Base-by-base conservation (phyloP, 495 filamentous ascomycete species). In the Recurvomyces mirabilis region DNA sequence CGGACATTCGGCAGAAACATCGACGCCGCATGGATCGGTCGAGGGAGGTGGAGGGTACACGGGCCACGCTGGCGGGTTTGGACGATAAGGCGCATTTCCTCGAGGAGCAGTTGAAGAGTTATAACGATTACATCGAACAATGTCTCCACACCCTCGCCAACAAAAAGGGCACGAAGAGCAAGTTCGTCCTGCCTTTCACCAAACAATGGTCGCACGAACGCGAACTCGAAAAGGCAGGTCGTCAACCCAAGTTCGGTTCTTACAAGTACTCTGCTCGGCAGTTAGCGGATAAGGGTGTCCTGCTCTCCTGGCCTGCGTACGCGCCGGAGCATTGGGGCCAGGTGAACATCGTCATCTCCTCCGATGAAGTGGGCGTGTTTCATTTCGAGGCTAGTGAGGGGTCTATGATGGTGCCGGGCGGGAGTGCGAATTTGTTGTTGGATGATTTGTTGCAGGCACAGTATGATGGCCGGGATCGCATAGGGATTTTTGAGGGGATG, bases 121-220 rank as follows among this genome's bases (percentile, higher is more conserved):
- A 95, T 69, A 94, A 99, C 59, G 87, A 96, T 64, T 96, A 95
- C 60, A 94, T 99, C 55, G 91, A 99, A 68, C 88, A 95, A 60
- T 87, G 91, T 15, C 94, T 99, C 87, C 73, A 88, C 41, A 96
- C 93, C n/a, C 74, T 99, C 38, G 93, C 96, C 64, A 91, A 82
- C 62, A 94, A 94, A 66, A 93, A 94, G 63, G 88, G 86, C 51
- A 72, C 75, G 44, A 93, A 94, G 65, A 93, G 91, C 57, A 74
- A 83, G 38, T 93, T 94, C 72, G 75, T 95, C 41, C 75, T 99
- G 62, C 91, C 91, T 18, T 99, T 99, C 63, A 94, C 93, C 24
- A 93, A 94, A 53, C 91, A 99, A 60, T 99, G 93, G 75, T 89
- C 93, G 64, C 91, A 99, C 65, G 87, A 95, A 66, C 77, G 84